phyloP scores from a whole-genome alignment of 2,329 filamentous ascomycete species.

The Cordyceps farinosa region DNA sequence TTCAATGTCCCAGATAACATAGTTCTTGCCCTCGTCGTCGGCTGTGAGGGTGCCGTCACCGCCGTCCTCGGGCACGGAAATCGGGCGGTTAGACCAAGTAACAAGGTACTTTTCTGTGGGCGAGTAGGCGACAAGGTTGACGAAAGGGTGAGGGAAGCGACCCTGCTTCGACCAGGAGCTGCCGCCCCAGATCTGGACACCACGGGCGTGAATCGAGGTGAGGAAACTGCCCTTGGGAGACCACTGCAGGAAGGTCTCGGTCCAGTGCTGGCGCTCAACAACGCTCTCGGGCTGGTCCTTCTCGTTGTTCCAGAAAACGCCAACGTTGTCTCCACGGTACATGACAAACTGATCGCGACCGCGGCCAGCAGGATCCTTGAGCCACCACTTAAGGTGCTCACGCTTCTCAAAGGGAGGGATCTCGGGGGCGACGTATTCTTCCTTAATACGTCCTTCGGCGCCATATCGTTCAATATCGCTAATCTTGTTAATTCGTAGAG shows the following conservation, averaged over 20 bases:
- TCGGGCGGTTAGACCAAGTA: conserved; percentile 94
- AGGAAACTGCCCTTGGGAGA: conserved; percentile 92
- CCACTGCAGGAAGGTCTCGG: conserved; percentile 97
- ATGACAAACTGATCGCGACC: conserved; percentile 94
- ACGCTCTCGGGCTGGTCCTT: conserved; percentile 83
- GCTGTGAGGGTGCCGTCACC: conserved; percentile 78
- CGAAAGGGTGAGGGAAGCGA: conserved; percentile 90
- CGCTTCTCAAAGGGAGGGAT: conserved; percentile 89
- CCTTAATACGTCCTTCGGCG: conserved; percentile 86
- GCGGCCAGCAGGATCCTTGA: conserved; percentile 73
- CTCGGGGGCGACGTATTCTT: conserved; percentile 78
- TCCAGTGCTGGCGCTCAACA: conserved; percentile 94
- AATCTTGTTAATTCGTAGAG: conserved; percentile 91
- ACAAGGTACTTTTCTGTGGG: conserved; percentile 89
- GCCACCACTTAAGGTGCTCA: conserved; percentile 91
- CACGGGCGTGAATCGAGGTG: conserved; percentile 90
- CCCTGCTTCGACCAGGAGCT: conserved; percentile 84
- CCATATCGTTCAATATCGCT: conserved; percentile 97
- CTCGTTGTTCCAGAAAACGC: conserved; percentile 98
- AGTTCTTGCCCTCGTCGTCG: conserved; percentile 98
- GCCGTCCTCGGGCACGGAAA: conserved; percentile 83
- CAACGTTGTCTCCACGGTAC: conserved; percentile 87
- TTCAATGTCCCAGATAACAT: conserved; percentile 96
- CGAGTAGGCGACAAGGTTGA: conserved; percentile 95
- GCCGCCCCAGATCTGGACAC: conserved; percentile 96